phyloP scores from a whole-genome alignment of 108 stramenopile genomes.

The Aurantiochytrium sp. region DNA sequence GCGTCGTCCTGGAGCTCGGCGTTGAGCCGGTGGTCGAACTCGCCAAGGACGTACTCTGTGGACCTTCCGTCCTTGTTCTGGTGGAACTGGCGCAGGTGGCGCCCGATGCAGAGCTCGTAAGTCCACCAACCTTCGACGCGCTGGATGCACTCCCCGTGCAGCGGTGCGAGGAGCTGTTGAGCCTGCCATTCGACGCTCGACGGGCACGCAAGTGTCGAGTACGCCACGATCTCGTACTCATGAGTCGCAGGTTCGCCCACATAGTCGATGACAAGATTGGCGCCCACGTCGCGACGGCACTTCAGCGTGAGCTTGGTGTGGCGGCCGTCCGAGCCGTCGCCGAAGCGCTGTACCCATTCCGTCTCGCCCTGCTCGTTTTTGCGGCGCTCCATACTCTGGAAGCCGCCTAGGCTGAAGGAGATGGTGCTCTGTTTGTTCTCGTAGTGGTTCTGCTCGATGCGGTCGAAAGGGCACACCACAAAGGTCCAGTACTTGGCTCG shows the following conservation, averaged over 20 bases:
- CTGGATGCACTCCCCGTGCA: neutral
- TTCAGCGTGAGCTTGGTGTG: neutral
- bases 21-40: neutral
- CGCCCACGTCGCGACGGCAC: neutral
- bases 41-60: neutral
- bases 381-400: neutral
- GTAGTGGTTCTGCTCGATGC: neutral
- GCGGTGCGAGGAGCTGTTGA: neutral
- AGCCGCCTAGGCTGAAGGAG: neutral
- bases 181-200: neutral
- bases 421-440: neutral
- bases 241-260: neutral
- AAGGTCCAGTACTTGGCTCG: slow-evolving; percentile 4
- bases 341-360: neutral
- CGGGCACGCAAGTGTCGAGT: neutral
- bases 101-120: neutral
- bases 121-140: slow-evolving; percentile 19
- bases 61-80: neutral
- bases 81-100: neutral
- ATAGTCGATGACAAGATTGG: neutral
- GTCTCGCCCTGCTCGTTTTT: neutral
- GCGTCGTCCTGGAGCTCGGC: neutral
- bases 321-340: neutral
- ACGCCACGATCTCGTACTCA: neutral
- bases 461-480: neutral